Evolutionary conservation across 2,329 filamentous ascomycete genomes (phyloP).

Genomic region (Thermothelomyces thermophilus): DNA sequence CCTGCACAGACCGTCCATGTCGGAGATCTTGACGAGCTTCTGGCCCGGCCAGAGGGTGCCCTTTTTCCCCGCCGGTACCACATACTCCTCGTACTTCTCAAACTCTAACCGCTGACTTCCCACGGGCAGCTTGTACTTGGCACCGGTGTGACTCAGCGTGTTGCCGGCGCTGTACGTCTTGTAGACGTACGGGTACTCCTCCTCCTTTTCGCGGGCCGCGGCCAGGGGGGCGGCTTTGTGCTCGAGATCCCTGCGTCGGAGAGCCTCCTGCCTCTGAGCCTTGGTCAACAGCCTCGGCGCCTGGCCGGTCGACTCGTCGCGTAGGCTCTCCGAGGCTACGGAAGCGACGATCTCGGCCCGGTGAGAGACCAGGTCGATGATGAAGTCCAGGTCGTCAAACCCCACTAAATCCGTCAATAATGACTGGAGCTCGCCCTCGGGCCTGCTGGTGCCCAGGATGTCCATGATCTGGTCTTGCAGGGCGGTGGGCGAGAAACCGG

Average conservation of each 20-base stretch:
- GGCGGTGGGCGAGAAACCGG: slow-evolving; percentile 61
- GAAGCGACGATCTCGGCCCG: slow-evolving; percentile 58
- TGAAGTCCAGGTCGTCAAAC: slow-evolving; percentile 87
- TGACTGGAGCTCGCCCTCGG: slow-evolving; percentile 86
- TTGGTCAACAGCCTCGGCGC: slow-evolving; percentile 58
- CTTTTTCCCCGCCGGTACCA: slow-evolving; percentile 74
- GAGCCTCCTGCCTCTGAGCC: slow-evolving; percentile 69
- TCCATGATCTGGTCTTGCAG: slow-evolving; percentile 72
- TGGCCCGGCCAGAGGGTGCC: slow-evolving; percentile 66
- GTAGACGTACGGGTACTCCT: slow-evolving; percentile 91
- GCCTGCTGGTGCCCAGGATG: slow-evolving; percentile 58
- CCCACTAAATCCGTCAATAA: slow-evolving; percentile 83
- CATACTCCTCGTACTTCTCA: slow-evolving; percentile 82
- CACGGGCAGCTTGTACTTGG: slow-evolving; percentile 72
- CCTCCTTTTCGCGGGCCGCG: slow-evolving; percentile 63
- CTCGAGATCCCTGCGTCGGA: slow-evolving; percentile 68
- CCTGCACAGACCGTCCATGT: slow-evolving; percentile 82
- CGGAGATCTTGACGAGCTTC: slow-evolving; percentile 69
- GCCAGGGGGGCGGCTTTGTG: slow-evolving; percentile 74
- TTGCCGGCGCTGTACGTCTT: slow-evolving; percentile 78
- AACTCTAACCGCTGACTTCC: slow-evolving; percentile 65
- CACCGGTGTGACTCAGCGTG: slow-evolving; percentile 69
- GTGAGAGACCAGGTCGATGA: slow-evolving; percentile 81
- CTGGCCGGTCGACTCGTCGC: slow-evolving; percentile 8
- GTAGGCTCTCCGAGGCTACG: slow-evolving; percentile 31